These are phyloP conservation scores for Schizothecium vesticola DNA, from an alignment of 495 filamentous ascomycete species.

Conservation along the genomic window DNA sequence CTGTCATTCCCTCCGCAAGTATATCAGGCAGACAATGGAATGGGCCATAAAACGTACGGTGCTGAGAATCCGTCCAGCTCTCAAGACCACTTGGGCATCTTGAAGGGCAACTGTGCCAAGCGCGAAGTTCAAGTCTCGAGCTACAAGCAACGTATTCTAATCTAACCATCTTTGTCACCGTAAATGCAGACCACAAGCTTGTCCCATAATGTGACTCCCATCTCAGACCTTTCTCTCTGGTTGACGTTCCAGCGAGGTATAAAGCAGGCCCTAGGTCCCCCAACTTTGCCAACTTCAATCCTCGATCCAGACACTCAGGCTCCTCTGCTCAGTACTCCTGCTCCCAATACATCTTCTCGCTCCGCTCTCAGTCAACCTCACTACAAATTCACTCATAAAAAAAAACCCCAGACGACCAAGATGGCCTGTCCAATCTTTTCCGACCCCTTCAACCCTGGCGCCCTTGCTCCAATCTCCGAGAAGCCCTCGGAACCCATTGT, in stretches of 20 bases:
- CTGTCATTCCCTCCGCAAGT: neutral
- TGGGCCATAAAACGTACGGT: neutral
- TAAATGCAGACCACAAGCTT: neutral
- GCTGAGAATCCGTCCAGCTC: neutral
- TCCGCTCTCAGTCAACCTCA: neutral
- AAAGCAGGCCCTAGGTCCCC: neutral
- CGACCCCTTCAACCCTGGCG: neutral
- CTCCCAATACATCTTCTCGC: neutral
- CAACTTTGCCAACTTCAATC: neutral
- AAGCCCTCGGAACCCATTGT: slow-evolving; percentile 7
- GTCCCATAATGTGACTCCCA: neutral
- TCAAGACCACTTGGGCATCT: neutral
- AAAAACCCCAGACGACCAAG: neutral
- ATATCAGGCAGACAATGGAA: neutral
- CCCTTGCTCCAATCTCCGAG: neutral
- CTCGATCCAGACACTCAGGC: neutral
- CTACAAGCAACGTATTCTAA: neutral
- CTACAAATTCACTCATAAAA: neutral
- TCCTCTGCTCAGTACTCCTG: neutral
- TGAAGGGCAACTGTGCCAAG: neutral
- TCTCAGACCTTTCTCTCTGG: neutral
- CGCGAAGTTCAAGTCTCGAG: neutral
- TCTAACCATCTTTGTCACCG: neutral
- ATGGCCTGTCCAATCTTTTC: neutral
- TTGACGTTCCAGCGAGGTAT: neutral